Conservation (phyloP, 148 eudicot genomes). For the Selenicereus undatus region DNA sequence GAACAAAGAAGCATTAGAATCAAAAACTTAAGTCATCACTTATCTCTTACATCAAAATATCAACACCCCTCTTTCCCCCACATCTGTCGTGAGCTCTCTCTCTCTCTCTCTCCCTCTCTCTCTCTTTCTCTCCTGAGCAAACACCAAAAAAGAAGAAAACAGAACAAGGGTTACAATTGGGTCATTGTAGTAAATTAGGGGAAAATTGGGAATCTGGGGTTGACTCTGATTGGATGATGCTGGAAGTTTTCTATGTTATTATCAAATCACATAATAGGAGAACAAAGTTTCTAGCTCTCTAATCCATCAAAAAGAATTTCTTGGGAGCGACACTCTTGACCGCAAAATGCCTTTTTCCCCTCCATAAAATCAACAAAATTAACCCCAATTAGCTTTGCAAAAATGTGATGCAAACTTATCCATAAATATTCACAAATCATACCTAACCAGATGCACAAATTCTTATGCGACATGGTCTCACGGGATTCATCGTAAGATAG, state of each 20-base stretch:
- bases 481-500: too few relatives aligned
- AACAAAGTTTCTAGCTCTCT: conserved; percentile 30
- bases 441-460: background rate
- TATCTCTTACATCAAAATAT: conserved; percentile 28
- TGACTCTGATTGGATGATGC: conserved; percentile 24
- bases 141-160: conserved; percentile 5
- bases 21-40: conserved; percentile 32
- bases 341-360: conserved; percentile 87
- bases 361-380: conserved; percentile 29
- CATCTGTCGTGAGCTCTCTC: background rate
- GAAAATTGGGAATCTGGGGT: conserved; percentile 10
- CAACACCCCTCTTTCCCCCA: conserved; percentile 20
- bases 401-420: background rate
- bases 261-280: background rate
- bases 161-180: conserved; percentile 13
- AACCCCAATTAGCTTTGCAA: background rate
- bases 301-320: conserved; percentile 66
- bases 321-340: conserved; percentile 73
- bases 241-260: conserved; percentile 8
- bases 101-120: conserved; percentile 14
- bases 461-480: too few relatives aligned
- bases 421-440: background rate
- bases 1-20: conserved; percentile 8
- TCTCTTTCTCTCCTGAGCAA: conserved; percentile 25
- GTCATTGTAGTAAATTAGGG: conserved; percentile 19